These are phyloP conservation scores for Trichoderma polysporum DNA, from an alignment of 2,329 filamentous ascomycete genomes.

Conservation along the genomic window DNA sequence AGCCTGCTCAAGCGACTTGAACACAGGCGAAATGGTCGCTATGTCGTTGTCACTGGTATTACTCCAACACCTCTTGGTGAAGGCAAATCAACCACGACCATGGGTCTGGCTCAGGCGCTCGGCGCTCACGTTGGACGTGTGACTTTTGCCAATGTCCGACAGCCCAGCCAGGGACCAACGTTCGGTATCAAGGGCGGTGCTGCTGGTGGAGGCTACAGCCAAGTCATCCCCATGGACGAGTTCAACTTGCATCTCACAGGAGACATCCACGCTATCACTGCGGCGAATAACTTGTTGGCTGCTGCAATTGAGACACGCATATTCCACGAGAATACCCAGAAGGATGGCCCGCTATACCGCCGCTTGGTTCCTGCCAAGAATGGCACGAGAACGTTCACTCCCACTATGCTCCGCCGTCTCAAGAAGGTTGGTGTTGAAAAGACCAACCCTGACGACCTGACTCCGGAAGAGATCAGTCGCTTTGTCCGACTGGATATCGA, in stretches of 20 bases:
- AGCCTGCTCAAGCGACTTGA: constrained; percentile 76
- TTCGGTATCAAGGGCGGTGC: constrained; percentile 99
- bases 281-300: constrained; percentile 94
- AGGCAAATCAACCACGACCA: constrained; percentile 96
- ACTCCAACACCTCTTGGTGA: constrained; percentile 95
- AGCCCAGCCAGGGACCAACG: constrained; percentile 94
- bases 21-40: constrained; percentile 85
- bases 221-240: constrained; percentile 99
- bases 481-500: constrained; percentile 98
- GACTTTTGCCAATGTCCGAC: constrained; percentile 93
- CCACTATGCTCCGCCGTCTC: constrained; percentile 87
- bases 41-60: constrained; percentile 91
- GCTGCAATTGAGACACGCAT: constrained; percentile 97
- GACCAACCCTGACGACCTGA: constrained; percentile 88
- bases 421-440: constrained; percentile 97
- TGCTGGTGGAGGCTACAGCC: constrained; percentile 95
- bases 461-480: constrained; percentile 78
- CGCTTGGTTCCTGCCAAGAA: constrained; percentile 88
- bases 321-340: constrained; percentile 96
- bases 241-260: constrained; percentile 98
- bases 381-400: constrained; percentile 80
- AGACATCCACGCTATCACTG: constrained; percentile 95
- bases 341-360: constrained; percentile 82
- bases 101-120: constrained; percentile 90
- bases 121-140: constrained; percentile 84